These are phyloP conservation scores for Dryadomyces quercus-mongolicae DNA, from an alignment of 2,329 filamentous ascomycete genomes.

Conservation along the genomic window DNA sequence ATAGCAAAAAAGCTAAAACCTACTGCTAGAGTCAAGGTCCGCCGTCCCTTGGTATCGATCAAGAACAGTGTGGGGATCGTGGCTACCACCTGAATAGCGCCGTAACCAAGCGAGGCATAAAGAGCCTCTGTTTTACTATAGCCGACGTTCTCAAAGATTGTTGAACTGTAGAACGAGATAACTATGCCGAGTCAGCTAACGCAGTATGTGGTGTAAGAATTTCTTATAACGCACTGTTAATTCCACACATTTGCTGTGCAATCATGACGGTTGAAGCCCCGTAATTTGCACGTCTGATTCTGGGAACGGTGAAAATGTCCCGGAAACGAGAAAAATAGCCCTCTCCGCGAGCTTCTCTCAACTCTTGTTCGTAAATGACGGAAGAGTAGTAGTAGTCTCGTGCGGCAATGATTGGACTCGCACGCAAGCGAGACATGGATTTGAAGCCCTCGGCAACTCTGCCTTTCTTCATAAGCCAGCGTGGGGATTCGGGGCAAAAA, in stretches of 20 bases:
- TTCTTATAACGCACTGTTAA: conserved; percentile 18
- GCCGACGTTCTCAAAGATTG: conserved; percentile 31
- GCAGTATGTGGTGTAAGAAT: background rate
- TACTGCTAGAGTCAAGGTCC: conserved; percentile 43
- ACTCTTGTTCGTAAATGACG: conserved; percentile 34
- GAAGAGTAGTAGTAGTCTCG: conserved; percentile 54
- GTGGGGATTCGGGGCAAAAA: conserved; percentile 52
- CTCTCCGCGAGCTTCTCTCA: conserved; percentile 36
- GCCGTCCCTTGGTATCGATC: conserved; percentile 54
- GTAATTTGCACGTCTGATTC: conserved; percentile 57
- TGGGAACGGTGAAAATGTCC: conserved; percentile 56
- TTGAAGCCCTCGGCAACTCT: conserved; percentile 47
- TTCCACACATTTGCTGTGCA: conserved; percentile 57
- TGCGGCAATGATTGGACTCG: conserved; percentile 41
- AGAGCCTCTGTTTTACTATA: conserved; percentile 26
- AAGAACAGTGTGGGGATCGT: conserved; percentile 53
- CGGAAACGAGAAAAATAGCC: conserved; percentile 49
- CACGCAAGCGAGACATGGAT: conserved; percentile 38
- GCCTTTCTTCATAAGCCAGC: conserved; percentile 56
- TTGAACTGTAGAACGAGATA: conserved; percentile 35
- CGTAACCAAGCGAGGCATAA: conserved; percentile 30
- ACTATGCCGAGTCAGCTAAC: background rate
- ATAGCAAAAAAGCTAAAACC: background rate
- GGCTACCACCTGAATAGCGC: conserved; percentile 50
- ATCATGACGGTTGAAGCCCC: conserved; percentile 75